Conservation (phyloP, 345 rosid genomes). For the Brassica napus region DNA sequence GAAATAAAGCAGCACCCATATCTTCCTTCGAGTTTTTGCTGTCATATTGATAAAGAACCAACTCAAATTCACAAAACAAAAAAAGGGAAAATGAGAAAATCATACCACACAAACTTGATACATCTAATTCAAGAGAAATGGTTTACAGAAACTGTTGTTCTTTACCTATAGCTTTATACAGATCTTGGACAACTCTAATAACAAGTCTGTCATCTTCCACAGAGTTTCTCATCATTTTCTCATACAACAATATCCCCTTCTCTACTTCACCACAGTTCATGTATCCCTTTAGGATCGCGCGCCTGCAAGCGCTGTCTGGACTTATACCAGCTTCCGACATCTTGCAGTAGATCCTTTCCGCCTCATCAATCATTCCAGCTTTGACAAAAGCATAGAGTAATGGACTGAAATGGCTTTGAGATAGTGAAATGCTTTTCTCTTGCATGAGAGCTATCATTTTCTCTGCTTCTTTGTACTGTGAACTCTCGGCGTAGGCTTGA, state of each 20-base stretch:
- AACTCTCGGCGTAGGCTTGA: conserved; percentile 56
- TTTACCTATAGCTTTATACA: conserved; percentile 55
- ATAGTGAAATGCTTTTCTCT: conserved; percentile 50
- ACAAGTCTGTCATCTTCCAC: conserved; percentile 53
- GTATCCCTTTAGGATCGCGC: conserved; percentile 65
- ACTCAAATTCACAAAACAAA: conserved; percentile 11
- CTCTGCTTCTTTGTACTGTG: conserved; percentile 62
- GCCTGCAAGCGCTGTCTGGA: conserved; percentile 55
- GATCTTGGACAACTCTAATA: conserved; percentile 58
- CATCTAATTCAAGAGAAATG: too few species aligned
- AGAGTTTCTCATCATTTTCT: conserved; percentile 46
- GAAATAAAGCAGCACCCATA: conserved; percentile 75
- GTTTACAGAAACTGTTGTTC: conserved; percentile 35
- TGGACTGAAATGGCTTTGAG: conserved; percentile 56
- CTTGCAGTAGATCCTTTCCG: conserved; percentile 55
- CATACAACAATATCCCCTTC: conserved; percentile 57
- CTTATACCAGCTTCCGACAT: conserved; percentile 43
- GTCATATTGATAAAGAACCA: conserved; percentile 18
- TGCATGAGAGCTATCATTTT: conserved; percentile 51
- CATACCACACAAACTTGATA: background rate
- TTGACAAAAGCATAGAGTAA: conserved; percentile 57
- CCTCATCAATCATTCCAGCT: conserved; percentile 61
- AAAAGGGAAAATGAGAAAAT: background rate
- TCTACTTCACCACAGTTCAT: conserved; percentile 52
- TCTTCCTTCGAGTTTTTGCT: conserved; percentile 59